These are phyloP conservation scores for Babesia bovis DNA, from an alignment of 169 alveolate genomes.

Conservation along the genomic window DNA sequence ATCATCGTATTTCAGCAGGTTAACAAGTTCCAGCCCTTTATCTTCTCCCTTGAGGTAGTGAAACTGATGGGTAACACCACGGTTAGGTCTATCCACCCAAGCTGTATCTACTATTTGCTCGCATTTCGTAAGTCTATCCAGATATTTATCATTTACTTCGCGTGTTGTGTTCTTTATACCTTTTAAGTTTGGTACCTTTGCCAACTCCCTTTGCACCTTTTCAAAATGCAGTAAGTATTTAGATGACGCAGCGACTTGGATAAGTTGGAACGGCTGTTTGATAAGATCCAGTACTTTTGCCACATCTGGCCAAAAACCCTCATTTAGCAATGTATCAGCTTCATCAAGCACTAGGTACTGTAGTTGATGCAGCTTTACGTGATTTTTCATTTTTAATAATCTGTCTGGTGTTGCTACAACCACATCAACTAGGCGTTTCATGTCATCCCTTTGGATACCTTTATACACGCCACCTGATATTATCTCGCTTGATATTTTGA, in stretches of 20 bases:
- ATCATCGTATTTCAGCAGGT: conserved; percentile 40
- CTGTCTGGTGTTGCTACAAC: conserved; percentile 65
- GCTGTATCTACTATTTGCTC: conserved; percentile 38
- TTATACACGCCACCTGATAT: conserved; percentile 35
- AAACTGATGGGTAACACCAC: conserved; percentile 59
- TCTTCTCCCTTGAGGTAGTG: conserved; percentile 32
- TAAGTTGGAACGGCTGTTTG: conserved; percentile 8
- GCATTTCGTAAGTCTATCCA: conserved; percentile 8
- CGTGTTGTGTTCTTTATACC: conserved; percentile 4
- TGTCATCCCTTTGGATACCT: conserved; percentile 39
- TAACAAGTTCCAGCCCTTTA: conserved; percentile 49
- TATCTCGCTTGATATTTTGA: conserved; percentile 28
- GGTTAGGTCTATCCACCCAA: conserved; percentile 49
- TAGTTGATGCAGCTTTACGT: conserved; percentile 28
- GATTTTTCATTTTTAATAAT: conserved; percentile 27
- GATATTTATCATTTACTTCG: conserved; percentile 13
- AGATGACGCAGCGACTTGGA: conserved; percentile 50
- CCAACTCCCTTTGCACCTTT: conserved; percentile 29
- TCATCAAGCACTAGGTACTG: conserved; percentile 54
- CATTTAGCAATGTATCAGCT: conserved; percentile 49
- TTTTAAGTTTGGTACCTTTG: conserved; percentile 24
- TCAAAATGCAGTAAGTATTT: conserved; percentile 43
- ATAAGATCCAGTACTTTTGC: conserved; percentile 21
- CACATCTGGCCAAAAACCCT: conserved; percentile 57
- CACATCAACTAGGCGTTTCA: conserved; percentile 58